phyloP scores from a whole-genome alignment of 768 basidiomycete species.

The Podaxis sp. region DNA sequence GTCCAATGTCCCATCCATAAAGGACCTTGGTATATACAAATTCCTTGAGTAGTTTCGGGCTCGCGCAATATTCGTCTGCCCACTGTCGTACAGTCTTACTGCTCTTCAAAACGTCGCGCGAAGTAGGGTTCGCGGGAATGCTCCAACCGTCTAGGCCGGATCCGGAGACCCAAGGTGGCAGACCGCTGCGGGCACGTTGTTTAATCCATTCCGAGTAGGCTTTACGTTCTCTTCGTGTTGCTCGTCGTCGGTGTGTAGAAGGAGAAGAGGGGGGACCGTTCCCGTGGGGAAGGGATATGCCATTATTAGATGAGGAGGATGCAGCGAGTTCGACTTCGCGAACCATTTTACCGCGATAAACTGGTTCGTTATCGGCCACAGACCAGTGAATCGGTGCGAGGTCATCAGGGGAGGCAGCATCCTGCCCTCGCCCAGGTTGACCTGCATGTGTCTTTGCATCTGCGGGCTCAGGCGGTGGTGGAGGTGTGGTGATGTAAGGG shows the following conservation, averaged over 20 bases:
- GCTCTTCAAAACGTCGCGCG: constrained; percentile 41
- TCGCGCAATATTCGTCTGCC: constrained; percentile 82
- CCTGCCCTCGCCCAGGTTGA: background rate
- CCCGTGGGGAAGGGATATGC: constrained; percentile 10
- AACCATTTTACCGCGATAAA: constrained; percentile 64
- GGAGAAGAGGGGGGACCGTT: background rate
- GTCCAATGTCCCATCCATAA: constrained; percentile 49
- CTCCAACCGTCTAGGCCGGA: constrained; percentile 17
- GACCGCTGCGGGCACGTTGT: constrained; percentile 46
- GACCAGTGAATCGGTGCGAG: constrained; percentile 52
- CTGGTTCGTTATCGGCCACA: constrained; percentile 60
- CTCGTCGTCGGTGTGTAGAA: constrained; percentile 29
- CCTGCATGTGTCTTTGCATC: background rate
- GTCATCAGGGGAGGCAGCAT: constrained; percentile 19
- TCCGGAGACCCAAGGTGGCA: constrained; percentile 42
- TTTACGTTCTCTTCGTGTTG: constrained; percentile 42
- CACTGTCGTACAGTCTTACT: constrained; percentile 69
- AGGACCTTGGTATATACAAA: constrained; percentile 70
- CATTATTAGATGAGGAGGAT: constrained; percentile 2
- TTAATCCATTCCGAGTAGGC: constrained; percentile 42
- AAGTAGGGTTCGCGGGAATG: constrained; percentile 1
- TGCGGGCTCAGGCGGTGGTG: background rate
- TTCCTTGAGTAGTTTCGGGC: constrained; percentile 71
- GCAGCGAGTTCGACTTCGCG: constrained; percentile 45
- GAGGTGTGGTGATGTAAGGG: background rate